Base-by-base conservation (phyloP, 768 basidiomycete species). In the Phanerochaete sordida region DNA sequence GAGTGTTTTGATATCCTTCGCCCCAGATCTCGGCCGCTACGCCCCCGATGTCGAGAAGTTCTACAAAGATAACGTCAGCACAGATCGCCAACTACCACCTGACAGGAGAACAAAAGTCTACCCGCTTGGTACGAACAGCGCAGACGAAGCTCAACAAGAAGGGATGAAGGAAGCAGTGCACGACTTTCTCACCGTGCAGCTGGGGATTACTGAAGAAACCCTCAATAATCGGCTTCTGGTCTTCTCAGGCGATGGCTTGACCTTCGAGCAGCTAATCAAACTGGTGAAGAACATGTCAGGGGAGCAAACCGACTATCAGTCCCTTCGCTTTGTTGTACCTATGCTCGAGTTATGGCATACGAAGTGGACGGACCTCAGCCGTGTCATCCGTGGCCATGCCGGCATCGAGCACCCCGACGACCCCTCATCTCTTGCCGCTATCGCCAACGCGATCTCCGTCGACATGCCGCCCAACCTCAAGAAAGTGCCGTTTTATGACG, bases 321-420 rank as follows among this genome's bases (percentile, higher is more conserved):
- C 64, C 5, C 63, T 72, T 19, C 56, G 64, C 9, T 66, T 63
- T 56, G 27, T 72, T 3, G 30, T 64, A n/a, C 67, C 70, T 12
- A 37, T 72, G 3, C 71, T 73, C 7, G 66, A 73, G 56, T 50
- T 73, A 0, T 74, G 73, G 72, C 73, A 74, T 51, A 68, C 71
- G 0, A 67, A 70, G 59, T 74, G 71, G 73, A 73, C 72, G 8
- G 71, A 73, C 49, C 54, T 72, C 8, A 66, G 69, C 51, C 65
- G 65, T 1, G 57, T 69, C 13, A 54, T 67, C 13, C 56, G 62
- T 12, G 53, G 54, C 0, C 66, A 71, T 50, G 70, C 66, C 66
- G 71, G 69, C 13, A 56, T 57, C 7, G 59, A 54, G 15, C 31
- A 58, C 43, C 50, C 27, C 11, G 31, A 16, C 3, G 67, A 68